These are phyloP conservation scores for Brasenia schreberi DNA, from an alignment of 164 flowering plant species.

Conservation along the genomic window DNA sequence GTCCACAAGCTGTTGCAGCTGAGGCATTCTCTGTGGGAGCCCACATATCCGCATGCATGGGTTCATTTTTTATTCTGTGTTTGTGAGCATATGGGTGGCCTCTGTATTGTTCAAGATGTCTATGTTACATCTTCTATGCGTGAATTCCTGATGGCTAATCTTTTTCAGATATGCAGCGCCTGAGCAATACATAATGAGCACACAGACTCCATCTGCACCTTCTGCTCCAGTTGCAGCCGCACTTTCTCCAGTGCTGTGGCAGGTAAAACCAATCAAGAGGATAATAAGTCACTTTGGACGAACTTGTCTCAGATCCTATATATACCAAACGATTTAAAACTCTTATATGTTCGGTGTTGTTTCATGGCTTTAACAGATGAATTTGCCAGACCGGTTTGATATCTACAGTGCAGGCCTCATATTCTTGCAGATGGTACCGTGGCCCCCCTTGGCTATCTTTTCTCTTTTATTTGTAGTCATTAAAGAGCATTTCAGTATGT, in stretches of 20 bases:
- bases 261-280: constrained; percentile 20
- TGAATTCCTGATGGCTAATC: neutral
- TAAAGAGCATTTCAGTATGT: too few species aligned
- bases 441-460: neutral
- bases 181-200: constrained; percentile 99
- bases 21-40: too few species aligned
- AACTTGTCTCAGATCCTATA: too few species aligned
- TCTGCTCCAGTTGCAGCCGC: constrained; percentile 95
- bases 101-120: too few species aligned
- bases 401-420: constrained; percentile 93
- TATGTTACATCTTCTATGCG: too few species aligned
- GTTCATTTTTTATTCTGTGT: neutral
- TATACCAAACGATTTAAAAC: too few species aligned
- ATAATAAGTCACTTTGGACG: too few species aligned
- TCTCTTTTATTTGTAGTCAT: neutral
- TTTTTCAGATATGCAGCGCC: constrained; percentile 82
- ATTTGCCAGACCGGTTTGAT: constrained; percentile 90
- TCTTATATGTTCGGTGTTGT: neutral
- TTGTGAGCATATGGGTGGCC: neutral
- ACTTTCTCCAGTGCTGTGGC: constrained; percentile 97
- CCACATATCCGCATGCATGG: neutral
- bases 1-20: too few species aligned
- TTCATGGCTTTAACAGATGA: constrained; percentile 48
- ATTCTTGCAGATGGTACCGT: constrained; percentile 75
- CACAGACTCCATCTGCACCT: constrained; percentile 97